Evolutionary conservation across 805 yeast species (phyloP).

Genomic region (Maudiozyma serrabonitensis): DNA sequence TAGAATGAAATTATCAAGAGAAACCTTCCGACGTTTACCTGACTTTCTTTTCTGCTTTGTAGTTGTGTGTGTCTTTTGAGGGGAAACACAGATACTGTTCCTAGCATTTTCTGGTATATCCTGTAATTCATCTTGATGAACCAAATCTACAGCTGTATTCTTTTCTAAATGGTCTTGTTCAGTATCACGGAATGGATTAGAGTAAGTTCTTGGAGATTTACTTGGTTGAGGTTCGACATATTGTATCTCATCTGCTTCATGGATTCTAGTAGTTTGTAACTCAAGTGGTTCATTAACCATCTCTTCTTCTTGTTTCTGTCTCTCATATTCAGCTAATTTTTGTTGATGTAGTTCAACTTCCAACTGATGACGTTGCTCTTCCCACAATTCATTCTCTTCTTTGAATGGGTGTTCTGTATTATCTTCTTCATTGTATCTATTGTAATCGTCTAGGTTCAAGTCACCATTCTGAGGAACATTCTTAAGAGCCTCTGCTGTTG

Average conservation of each 20-base stretch:
- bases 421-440: conserved; percentile 6
- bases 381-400: conserved; percentile 15
- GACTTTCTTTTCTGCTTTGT: conserved; percentile 20
- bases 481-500: neutral
- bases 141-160: conserved; percentile 8
- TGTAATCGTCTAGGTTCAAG: conserved; percentile 1
- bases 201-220: conserved; percentile 3
- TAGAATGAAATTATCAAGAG: conserved; percentile 90
- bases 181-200: conserved; percentile 23
- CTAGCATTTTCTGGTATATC: neutral
- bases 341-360: conserved; percentile 10
- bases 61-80: conserved; percentile 14
- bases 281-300: neutral
- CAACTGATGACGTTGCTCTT: conserved; percentile 10
- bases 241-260: neutral
- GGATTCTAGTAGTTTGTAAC: neutral
- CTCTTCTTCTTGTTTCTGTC: conserved; percentile 1
- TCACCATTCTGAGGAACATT: neutral
- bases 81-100: conserved; percentile 9
- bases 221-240: neutral
- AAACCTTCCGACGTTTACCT: conserved; percentile 57
- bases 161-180: conserved; percentile 12
- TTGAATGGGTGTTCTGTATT: conserved; percentile 6
- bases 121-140: neutral
- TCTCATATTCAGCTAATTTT: conserved; percentile 1